Base-by-base conservation (phyloP, 2,329 filamentous ascomycete species). In the Allantophomopsis lycopodina region DNA sequence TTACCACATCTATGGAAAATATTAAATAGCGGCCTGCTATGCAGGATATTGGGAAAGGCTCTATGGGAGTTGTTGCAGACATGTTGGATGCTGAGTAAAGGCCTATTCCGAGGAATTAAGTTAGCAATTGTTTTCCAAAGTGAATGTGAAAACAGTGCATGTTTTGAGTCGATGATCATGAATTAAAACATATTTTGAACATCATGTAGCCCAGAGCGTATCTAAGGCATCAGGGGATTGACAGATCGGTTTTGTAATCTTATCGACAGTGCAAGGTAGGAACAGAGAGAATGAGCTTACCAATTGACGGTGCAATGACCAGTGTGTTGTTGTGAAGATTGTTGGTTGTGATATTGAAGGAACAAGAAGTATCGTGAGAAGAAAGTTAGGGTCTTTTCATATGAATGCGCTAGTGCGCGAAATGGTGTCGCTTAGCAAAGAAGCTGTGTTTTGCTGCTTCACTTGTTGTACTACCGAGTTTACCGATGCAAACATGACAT, bases 1-100 rank as follows among this genome's bases (percentile, higher is more conserved):
- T 78, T 44, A 87, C 81, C 47, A 79, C 76, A 55, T 87, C 75
- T 51, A 86, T 75, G 57, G 94, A 86, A 66, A 95, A 96, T 49
- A 98, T 68, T 44, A 95, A 75, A 64, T 89, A 95, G 48, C 83
- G 80, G 49, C 79, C 78, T 36, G 78, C 78, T 44, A 94, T 76
- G 55, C 74, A 70, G 48, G 84, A 89, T 54, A 96, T 91, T 44
- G 85, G 78, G 46, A 94, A 72, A 10, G 74, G 75, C 50, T 76
- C 68, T 28, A 28, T 28, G 23, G 23, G 23, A 6, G 23, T 28
- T 13, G 56, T 39, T 18, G 53, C 34, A 7, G 41, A 37, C 32
- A 34, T 34, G 32, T 46, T 41, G 31, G 37, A 42, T 8, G 44
- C 40, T 31, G 17, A 16, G 32, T 32, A 16, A 28, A 28, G 4